Base-by-base conservation (phyloP, 352 stramenopile genomes). In the Phytophthora tubulina region DNA sequence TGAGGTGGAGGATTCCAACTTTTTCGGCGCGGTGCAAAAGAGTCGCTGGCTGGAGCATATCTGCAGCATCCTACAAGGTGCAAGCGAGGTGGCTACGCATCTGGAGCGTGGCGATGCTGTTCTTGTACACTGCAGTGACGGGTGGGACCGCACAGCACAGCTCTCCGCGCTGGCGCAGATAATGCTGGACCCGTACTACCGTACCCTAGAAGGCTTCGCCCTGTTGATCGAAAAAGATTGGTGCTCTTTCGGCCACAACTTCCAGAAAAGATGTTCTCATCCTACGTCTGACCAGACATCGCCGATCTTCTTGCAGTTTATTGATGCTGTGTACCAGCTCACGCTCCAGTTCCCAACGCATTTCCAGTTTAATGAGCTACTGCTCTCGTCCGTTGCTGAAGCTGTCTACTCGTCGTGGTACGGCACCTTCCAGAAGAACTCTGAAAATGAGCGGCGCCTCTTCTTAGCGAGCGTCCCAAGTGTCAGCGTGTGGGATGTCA, bases 231-330 rank as follows among this genome's bases (percentile, higher is more conserved):
- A 96, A 66, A 96, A 96, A 52, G 90, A 96, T 60, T 96, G 89
- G 89, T 96, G 85, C 66, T 82, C 84, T 2, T 98, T 97, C 59
- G 92, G 92, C 3, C 91, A 97, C 72, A 95, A 91, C 73, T 98
- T 98, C 71, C 78, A 88, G 54, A 88, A 93, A 36, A 75, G 92
- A 1, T 93, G 84, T 51, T 85, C 83, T 0, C 86, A 94, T 69
- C 86, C 87, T 33, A 92, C 85, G 3, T 93, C 88, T 7, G 94
- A 99, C 50, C 93, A 99, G 72, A 94, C 96, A 17, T 99, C 97
- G 44, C 98, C 98, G 3, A 97, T 99, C 49, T 99, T 99, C 82
- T 76, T 99, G 42, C 97, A 99, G 74, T 99, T 99, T 76, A 79
- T 99, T 14, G 98, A 99, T 80, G 98, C 92, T 60, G 94, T 99